phyloP scores from a whole-genome alignment of 2,329 filamentous ascomycete species.

The Aspergillus brunneoviolaceus region DNA sequence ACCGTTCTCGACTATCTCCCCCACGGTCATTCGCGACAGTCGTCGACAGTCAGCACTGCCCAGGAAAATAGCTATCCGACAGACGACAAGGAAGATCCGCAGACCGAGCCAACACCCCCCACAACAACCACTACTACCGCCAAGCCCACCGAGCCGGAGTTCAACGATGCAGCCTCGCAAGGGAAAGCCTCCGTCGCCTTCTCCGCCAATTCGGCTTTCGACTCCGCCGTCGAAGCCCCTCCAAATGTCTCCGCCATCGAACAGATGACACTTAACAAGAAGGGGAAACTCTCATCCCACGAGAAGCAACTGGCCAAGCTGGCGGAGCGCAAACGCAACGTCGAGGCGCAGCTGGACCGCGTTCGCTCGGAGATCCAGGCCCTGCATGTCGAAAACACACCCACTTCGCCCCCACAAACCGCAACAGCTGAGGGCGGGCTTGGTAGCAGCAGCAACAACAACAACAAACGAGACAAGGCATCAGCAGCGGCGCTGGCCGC shows the following conservation, averaged over 20 bases:
- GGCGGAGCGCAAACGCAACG: constrained; percentile 39
- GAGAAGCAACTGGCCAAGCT: constrained; percentile 48
- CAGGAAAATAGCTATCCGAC: background rate
- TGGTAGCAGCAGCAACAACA: background rate
- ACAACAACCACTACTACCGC: background rate
- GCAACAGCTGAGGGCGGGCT: no score
- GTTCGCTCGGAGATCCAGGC: constrained; percentile 36
- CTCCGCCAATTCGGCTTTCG: constrained; percentile 21
- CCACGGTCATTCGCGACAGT: constrained; percentile 19
- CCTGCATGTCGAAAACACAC: constrained; percentile 18
- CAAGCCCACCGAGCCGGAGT: background rate
- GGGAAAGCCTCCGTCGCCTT: constrained; percentile 12
- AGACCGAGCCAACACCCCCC: background rate
- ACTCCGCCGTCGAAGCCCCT: constrained; percentile 22
- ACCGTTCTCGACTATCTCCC: constrained; percentile 51
- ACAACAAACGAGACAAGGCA: constrained; percentile 12
- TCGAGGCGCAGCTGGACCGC: constrained; percentile 39
- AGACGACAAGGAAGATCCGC: background rate
- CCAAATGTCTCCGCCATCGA: constrained; percentile 25
- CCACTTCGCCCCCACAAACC: background rate
- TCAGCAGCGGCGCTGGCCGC: constrained; percentile 13
- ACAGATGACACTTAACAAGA: constrained; percentile 27
- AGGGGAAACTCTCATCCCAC: constrained; percentile 35
- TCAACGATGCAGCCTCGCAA: constrained; percentile 14
- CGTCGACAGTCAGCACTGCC: constrained; percentile 9